Evolutionary conservation across 257 asterid genomes (phyloP).

Genomic region (Nicotiana noctiflora): DNA sequence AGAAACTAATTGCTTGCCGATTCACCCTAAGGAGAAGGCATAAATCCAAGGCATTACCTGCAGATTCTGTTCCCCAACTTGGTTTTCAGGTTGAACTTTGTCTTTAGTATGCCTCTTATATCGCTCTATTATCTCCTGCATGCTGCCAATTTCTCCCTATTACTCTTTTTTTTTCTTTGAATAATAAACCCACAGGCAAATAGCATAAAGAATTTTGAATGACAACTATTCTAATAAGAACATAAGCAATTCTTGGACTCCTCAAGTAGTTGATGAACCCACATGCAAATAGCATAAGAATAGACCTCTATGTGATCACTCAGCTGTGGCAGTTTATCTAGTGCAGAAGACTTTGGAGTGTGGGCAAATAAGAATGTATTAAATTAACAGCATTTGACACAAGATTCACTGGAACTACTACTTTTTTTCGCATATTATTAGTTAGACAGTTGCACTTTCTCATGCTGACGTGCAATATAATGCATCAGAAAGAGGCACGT

Average conservation of each 20-base stretch:
- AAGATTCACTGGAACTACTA: no score
- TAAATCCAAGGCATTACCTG: conserved; percentile 35
- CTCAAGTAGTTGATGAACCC: background rate
- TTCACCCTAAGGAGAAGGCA: background rate
- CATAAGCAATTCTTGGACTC: background rate
- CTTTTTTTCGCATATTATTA: background rate
- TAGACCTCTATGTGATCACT: no score
- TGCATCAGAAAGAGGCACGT: background rate
- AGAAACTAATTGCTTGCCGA: background rate
- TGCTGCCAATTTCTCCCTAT: conserved; percentile 31
- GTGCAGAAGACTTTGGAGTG: no score
- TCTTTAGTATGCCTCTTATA: conserved; percentile 58
- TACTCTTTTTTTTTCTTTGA: background rate
- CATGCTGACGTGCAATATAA: background rate
- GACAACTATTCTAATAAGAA: background rate
- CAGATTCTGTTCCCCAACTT: conserved; percentile 38
- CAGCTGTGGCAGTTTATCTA: no score
- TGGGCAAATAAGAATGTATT: no score
- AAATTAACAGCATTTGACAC: no score
- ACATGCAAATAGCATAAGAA: no score
- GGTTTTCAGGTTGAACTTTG: conserved; percentile 35
- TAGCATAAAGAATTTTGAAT: background rate
- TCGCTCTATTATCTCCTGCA: conserved; percentile 63
- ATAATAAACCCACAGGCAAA: no score
- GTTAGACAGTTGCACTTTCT: background rate